phyloP scores from a whole-genome alignment of 2,329 filamentous ascomycete species.

The Laburnicola sp. region DNA sequence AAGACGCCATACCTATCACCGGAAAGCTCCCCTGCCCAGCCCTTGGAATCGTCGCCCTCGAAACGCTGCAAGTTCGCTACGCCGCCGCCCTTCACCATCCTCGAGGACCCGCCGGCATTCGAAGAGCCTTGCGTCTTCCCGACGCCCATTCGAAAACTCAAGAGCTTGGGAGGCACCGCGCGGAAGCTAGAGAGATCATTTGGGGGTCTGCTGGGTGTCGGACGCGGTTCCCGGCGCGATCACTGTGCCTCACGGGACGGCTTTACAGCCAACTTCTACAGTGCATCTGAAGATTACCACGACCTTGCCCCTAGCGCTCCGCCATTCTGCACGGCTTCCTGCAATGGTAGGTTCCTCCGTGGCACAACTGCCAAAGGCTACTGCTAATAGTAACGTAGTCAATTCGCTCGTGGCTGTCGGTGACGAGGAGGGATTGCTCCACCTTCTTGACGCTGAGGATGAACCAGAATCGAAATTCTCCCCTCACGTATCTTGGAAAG shows the following conservation, averaged over 20 bases:
- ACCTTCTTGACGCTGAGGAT: constrained; percentile 62
- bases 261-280: constrained; percentile 64
- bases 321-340: constrained; percentile 68
- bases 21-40: constrained; percentile 45
- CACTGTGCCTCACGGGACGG: constrained; percentile 59
- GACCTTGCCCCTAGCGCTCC: constrained; percentile 55
- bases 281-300: constrained; percentile 58
- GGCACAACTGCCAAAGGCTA: too few species aligned
- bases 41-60: constrained; percentile 51
- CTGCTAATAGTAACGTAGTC: constrained; percentile 44
- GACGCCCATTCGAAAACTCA: constrained; percentile 45
- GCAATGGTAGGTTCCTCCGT: constrained; percentile 59
- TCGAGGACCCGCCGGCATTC: constrained; percentile 34
- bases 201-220: constrained; percentile 47
- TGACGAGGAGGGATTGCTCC: constrained; percentile 68
- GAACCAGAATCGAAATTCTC: constrained; percentile 57
- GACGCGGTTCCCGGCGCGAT: constrained; percentile 46
- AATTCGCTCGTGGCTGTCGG: constrained; percentile 70
- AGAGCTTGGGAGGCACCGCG: constrained; percentile 36
- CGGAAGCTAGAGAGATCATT: constrained; percentile 52
- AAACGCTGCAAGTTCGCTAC: constrained; percentile 39
- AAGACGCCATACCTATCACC: constrained; percentile 46
- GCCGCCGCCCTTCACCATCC: constrained; percentile 35
- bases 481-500: constrained; percentile 62
- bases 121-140: constrained; percentile 31